These are phyloP conservation scores for Tetrapyrgos nigripes DNA, from an alignment of 1,284 basidiomycete species.

Conservation along the genomic window DNA sequence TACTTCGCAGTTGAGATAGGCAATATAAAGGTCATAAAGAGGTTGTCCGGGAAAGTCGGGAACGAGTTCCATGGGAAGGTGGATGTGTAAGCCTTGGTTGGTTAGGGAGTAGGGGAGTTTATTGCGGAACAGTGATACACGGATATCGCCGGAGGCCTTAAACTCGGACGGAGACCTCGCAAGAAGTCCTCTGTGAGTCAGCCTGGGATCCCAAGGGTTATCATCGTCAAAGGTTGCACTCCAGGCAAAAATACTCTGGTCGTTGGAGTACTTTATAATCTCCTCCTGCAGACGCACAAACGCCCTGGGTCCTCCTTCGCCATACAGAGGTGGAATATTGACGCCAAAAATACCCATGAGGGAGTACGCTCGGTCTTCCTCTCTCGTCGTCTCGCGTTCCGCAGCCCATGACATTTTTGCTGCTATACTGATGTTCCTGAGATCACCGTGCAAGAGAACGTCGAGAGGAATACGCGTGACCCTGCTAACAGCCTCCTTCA, in stretches of 20 bases:
- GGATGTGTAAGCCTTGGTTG: not conserved
- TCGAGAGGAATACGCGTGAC: not conserved
- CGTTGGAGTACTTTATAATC: not conserved
- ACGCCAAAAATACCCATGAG: not conserved
- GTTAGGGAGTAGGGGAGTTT: not conserved
- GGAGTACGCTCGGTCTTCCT: not conserved
- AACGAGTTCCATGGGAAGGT: not conserved
- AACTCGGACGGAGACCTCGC: not conserved
- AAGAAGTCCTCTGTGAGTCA: not conserved
- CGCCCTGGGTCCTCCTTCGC: not conserved
- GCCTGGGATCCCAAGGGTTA: not conserved
- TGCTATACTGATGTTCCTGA: not conserved
- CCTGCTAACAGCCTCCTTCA: not conserved
- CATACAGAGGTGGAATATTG: not conserved
- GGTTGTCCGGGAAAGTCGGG: not conserved
- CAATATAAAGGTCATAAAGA: not conserved
- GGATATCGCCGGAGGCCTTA: not conserved
- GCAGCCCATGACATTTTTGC: not conserved
- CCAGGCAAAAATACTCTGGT: not conserved
- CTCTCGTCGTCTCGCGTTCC: not conserved
- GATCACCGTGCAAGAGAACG: not conserved
- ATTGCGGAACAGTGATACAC: not conserved
- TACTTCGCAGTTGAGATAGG: not conserved
- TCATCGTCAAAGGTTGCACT: not conserved
- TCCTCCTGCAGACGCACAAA: not conserved